Conservation (phyloP, 2,329 filamentous ascomycete genomes). For the Colletotrichum sp. region DNA sequence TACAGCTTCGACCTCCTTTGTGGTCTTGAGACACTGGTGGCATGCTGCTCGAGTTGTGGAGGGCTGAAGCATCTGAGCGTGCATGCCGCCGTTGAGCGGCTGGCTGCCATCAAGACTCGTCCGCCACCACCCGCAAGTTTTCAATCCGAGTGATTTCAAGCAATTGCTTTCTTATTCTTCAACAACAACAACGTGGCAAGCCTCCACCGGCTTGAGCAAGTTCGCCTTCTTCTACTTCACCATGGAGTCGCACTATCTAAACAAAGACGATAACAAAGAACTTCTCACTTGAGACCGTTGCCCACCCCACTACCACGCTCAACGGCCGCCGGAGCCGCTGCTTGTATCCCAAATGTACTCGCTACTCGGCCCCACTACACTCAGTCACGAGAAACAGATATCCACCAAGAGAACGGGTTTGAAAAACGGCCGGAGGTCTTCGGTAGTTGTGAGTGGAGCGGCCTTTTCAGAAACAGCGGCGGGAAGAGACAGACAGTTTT, state of each 20-base stretch:
- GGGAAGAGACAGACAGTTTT: neutral
- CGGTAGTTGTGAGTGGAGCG: neutral
- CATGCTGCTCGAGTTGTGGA: neutral
- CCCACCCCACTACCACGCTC: neutral
- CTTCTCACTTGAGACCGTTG: conserved; percentile 2
- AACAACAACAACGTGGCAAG: neutral
- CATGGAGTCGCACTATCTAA: neutral
- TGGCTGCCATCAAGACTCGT: neutral
- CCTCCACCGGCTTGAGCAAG: neutral
- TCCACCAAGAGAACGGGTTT: neutral
- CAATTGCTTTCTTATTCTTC: neutral
- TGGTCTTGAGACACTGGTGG: neutral
- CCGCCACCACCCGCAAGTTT: neutral
- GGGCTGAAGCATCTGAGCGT: neutral
- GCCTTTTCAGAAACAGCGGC: neutral
- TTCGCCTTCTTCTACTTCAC: neutral
- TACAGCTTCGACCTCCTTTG: neutral
- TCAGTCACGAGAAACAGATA: neutral
- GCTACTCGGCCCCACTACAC: neutral
- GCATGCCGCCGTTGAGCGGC: neutral
- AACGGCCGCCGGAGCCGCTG: neutral
- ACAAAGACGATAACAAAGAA: conserved; percentile 4
- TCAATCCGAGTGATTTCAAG: neutral
- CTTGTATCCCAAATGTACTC: neutral
- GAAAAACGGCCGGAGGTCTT: neutral